Evolutionary conservation across 176 grass and related monocot species (phyloP).

Genomic region (Miscanthus lutarioriparius): DNA sequence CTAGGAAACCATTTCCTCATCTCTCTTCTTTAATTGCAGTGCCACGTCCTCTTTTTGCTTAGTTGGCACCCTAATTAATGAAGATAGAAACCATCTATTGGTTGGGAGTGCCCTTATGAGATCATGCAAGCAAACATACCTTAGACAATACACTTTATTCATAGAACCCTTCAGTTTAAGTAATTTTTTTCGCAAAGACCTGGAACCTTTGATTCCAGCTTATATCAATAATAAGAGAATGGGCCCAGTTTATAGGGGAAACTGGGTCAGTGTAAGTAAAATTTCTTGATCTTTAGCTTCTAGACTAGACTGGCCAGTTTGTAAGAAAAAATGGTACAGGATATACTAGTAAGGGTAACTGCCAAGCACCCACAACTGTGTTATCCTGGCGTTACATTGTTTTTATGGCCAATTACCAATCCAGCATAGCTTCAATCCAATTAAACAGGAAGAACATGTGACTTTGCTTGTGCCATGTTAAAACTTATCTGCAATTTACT

Average conservation of each 20-base stretch:
- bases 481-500: background rate
- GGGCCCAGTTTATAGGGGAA: background rate
- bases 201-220: too few relatives aligned
- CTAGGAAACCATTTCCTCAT: too few relatives aligned
- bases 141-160: background rate
- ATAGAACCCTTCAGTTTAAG: background rate
- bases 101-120: background rate
- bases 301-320: background rate
- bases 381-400: background rate
- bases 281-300: background rate
- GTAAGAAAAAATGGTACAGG: background rate
- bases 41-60: too few relatives aligned
- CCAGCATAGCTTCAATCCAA: slow-evolving; percentile 1
- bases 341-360: background rate
- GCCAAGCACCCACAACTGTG: background rate
- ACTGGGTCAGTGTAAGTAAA: background rate
- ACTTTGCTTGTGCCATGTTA: slow-evolving; percentile 16
- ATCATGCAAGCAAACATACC: background rate
- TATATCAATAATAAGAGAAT: background rate
- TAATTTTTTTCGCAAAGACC: too few relatives aligned
- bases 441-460: background rate
- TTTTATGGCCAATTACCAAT: slow-evolving; percentile 8
- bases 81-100: too few relatives aligned
- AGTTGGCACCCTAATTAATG: too few relatives aligned
- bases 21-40: too few relatives aligned